These are phyloP conservation scores for Pyrenochaeta sp. DNA, from an alignment of 2,329 filamentous ascomycete genomes.

Conservation along the genomic window DNA sequence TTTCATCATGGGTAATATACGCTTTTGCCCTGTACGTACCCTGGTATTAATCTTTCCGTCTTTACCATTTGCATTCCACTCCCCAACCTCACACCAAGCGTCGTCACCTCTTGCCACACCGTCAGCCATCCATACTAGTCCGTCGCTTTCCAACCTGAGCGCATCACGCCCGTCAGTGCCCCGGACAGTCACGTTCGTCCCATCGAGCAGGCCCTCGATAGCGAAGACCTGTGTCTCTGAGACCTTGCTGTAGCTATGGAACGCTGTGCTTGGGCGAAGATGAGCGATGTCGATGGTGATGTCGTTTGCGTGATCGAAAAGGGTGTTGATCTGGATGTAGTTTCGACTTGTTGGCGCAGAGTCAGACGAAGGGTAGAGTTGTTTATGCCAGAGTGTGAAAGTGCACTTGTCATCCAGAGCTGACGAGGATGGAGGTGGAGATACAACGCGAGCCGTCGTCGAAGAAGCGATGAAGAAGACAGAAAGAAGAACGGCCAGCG, in stretches of 20 bases:
- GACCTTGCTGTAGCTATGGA: constrained; percentile 22
- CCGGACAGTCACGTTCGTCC: constrained; percentile 11
- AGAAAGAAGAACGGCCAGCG: constrained; percentile 9
- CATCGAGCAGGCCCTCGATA: constrained; percentile 20
- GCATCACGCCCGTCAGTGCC: constrained; percentile 6
- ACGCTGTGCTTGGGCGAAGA: constrained; percentile 10
- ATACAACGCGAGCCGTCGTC: not conserved
- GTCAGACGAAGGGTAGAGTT: not conserved
- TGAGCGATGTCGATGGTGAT: constrained; percentile 21
- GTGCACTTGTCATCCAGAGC: constrained; percentile 19
- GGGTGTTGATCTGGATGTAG: constrained; percentile 24
- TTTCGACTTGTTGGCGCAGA: not conserved
- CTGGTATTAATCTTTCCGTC: constrained; percentile 3
- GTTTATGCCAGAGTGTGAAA: constrained; percentile 27
- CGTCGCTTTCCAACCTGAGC: constrained; percentile 13
- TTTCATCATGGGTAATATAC: not conserved
- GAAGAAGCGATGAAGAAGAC: constrained; percentile 3
- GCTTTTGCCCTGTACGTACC: constrained; percentile 5
- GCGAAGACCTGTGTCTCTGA: constrained; percentile 8
- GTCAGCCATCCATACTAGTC: constrained; percentile 1
- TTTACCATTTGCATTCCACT: constrained; percentile 11
- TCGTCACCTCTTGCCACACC: constrained; percentile 4
- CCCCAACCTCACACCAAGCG: constrained; percentile 14
- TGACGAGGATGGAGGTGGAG: not conserved
- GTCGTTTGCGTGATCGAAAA: constrained; percentile 19